A percentile compares a stretch with the other conserved stretches of the same genome.
phyloP scores from a whole-genome alignment of 495 filamentous ascomycete genomes.

The Xylaria sp. region DNA sequence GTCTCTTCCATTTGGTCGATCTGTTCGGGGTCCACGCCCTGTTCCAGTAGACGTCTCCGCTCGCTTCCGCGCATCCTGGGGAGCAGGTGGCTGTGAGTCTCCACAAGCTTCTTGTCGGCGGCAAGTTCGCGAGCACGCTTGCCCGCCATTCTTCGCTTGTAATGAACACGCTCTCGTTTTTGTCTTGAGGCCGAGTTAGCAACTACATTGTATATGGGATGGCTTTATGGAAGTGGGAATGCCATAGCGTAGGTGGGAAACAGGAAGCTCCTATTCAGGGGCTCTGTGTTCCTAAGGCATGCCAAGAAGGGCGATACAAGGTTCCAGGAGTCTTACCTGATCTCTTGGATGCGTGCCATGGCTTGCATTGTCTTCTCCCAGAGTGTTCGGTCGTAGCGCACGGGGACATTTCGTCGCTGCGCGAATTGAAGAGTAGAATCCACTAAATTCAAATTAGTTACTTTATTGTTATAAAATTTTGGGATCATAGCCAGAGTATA shows the following conservation, averaged over 20 bases:
- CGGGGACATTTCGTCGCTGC: slow-evolving; percentile 88
- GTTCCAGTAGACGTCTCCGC: slow-evolving; percentile 55
- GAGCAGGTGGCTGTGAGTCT: slow-evolving; percentile 87
- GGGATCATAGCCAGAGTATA: slow-evolving; percentile 35
- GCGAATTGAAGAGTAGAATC: slow-evolving; percentile 93
- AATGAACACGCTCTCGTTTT: slow-evolving; percentile 85
- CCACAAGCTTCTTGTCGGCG: slow-evolving; percentile 84
- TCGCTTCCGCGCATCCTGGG: slow-evolving; percentile 66
- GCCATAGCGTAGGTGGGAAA: background rate
- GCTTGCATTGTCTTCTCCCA: slow-evolving; percentile 85
- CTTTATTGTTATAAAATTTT: slow-evolving; percentile 50
- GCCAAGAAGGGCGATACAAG: background rate
- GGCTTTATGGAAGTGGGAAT: background rate
- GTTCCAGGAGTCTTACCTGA: slow-evolving; percentile 56
- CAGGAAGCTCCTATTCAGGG: background rate
- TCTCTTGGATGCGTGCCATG: slow-evolving; percentile 91
- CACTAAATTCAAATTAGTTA: slow-evolving; percentile 69
- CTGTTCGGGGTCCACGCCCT: slow-evolving; percentile 55
- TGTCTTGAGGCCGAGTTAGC: slow-evolving; percentile 15
- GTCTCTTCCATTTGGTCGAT: slow-evolving; percentile 62
- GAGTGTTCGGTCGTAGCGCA: slow-evolving; percentile 92
- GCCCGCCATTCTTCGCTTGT: slow-evolving; percentile 89
- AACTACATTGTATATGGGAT: background rate
- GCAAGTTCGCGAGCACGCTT: slow-evolving; percentile 81
- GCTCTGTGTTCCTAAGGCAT: background rate